Evolutionary conservation across 371 early-diverging fungal genomes (phyloP).

Genomic region (Rhizopus sp.): DNA sequence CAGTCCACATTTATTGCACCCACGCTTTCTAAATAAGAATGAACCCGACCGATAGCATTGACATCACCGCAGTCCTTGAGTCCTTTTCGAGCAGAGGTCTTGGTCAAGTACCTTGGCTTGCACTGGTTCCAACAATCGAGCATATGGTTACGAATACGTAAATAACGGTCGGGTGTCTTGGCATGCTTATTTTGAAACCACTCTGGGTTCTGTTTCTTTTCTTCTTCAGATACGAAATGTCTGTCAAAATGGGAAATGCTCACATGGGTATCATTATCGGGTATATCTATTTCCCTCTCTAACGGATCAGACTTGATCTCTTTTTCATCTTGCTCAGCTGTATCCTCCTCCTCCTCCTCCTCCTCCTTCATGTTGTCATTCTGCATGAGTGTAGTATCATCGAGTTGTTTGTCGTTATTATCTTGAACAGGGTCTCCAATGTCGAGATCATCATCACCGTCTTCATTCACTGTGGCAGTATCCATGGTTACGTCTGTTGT

Average conservation of each 20-base stretch:
- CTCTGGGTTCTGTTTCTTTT: slow-evolving; percentile 67
- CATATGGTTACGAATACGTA: slow-evolving; percentile 84
- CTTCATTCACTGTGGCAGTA: background rate
- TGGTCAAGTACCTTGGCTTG: slow-evolving; percentile 71
- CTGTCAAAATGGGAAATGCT: slow-evolving; percentile 23
- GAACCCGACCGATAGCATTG: slow-evolving; percentile 89
- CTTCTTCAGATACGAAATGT: slow-evolving; percentile 54
- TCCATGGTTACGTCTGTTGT: too few relatives aligned
- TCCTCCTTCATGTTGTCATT: background rate
- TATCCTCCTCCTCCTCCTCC: too few relatives aligned
- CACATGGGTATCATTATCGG: slow-evolving; percentile 3
- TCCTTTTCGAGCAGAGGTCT: slow-evolving; percentile 38
- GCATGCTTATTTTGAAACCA: slow-evolving; percentile 73
- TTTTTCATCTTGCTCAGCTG: background rate
- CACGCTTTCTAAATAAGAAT: slow-evolving; percentile 78
- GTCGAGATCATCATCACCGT: background rate
- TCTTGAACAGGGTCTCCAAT: background rate
- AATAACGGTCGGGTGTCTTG: slow-evolving; percentile 89
- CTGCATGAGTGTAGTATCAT: background rate
- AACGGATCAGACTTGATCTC: background rate
- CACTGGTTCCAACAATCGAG: slow-evolving; percentile 70
- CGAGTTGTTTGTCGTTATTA: background rate
- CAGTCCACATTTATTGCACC: slow-evolving; percentile 78
- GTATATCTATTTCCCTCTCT: slow-evolving; percentile 10
- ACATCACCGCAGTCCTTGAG: slow-evolving; percentile 82